These are phyloP conservation scores for Miscanthus lutarioriparius DNA, from an alignment of 176 grass and related monocot species.

Conservation along the genomic window DNA sequence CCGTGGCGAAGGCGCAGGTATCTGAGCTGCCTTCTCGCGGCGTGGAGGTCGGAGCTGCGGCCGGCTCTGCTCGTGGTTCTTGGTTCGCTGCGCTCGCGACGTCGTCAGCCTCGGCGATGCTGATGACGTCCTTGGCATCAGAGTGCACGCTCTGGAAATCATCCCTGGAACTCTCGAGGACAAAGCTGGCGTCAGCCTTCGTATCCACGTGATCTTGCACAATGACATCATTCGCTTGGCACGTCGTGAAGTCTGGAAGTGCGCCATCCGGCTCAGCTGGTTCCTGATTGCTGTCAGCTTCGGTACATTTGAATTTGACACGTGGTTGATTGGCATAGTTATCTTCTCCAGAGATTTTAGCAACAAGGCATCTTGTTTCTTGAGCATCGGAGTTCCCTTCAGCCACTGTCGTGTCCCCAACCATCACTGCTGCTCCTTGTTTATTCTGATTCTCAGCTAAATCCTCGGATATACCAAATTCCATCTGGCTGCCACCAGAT, in stretches of 20 bases:
- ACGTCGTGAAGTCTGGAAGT: not conserved
- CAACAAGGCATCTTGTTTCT: not conserved
- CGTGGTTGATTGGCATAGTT: not conserved
- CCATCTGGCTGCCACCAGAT: not conserved
- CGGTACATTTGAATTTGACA: not conserved
- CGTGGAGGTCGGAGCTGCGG: not conserved
- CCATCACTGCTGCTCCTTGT: not conserved
- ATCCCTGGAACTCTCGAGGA: conserved; percentile 10
- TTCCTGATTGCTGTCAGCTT: not conserved
- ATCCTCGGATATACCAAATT: not conserved
- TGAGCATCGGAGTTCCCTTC: conserved; percentile 5
- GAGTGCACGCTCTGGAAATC: conserved; percentile 25
- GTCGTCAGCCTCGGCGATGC: not conserved
- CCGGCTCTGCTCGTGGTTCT: conserved; percentile 8
- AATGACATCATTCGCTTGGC: not conserved
- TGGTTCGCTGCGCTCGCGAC: not conserved
- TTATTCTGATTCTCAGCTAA: not conserved
- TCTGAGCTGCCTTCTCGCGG: not conserved
- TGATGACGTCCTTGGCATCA: conserved; percentile 9
- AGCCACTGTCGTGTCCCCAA: not conserved
- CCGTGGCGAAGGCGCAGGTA: not conserved
- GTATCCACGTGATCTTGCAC: not conserved
- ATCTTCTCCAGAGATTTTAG: not conserved
- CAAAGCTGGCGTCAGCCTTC: not conserved
- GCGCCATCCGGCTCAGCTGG: not conserved